Conservation (phyloP, 345 rosid genomes). For the Hibiscus tridactylites region DNA sequence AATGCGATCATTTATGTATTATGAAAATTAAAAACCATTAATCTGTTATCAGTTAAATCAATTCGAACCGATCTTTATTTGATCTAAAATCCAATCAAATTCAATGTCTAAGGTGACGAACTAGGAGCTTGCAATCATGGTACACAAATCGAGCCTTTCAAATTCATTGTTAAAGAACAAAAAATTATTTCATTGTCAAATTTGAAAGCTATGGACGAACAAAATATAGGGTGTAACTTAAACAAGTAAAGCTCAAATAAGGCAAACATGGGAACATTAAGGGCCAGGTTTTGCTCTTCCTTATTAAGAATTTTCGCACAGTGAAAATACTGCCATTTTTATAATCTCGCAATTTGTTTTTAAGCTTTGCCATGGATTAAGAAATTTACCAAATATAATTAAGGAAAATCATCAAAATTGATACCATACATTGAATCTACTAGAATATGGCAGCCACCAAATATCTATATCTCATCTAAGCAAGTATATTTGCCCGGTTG, state of each 20-base stretch:
- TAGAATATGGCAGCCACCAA: not conserved
- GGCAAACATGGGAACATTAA: conserved; percentile 13
- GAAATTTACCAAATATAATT: not conserved
- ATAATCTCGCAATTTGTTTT: not conserved
- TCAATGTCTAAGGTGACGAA: no score
- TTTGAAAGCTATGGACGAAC: conserved; percentile 18
- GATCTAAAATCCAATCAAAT: no score
- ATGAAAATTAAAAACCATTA: no score
- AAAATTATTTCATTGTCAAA: conserved; percentile 10
- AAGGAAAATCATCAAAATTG: not conserved
- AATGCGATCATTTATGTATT: no score
- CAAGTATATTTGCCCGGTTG: no score
- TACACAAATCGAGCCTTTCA: no score
- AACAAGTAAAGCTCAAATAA: conserved; percentile 12
- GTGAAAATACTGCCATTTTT: not conserved
- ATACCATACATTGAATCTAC: not conserved
- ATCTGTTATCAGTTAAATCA: no score
- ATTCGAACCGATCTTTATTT: no score
- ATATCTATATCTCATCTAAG: no score
- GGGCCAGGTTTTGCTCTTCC: conserved; percentile 6
- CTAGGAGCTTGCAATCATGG: no score
- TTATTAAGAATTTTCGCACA: conserved; percentile 6
- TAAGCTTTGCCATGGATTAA: not conserved
- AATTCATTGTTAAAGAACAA: not conserved
- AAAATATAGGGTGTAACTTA: conserved; percentile 10